Base-by-base conservation (phyloP, 176 grass and related monocot genomes). In the Paspalum notatum region DNA sequence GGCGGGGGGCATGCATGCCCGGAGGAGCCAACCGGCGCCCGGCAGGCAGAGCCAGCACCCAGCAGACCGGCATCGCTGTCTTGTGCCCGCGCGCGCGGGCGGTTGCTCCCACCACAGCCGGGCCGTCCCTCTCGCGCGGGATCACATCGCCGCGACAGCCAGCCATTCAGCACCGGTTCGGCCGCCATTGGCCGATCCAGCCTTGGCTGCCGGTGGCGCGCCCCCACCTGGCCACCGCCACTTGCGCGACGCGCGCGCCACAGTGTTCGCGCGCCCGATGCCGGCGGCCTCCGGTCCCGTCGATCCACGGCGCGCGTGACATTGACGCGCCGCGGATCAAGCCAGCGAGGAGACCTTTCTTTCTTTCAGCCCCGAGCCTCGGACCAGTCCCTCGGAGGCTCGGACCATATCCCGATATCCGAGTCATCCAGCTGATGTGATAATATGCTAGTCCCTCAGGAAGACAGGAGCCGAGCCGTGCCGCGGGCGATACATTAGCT, bases 221-320 rank as follows among this genome's bases (percentile, higher is more conserved):
- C 43, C 41, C 22, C 14, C 14, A 26, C 48, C 13, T 1, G 8
- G 9, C 57, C 74, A 62, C 74, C 74, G 9, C 57, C 74, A 62
- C 74, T 57, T 62, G 74, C 74, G 22, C 57, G 56, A n/a, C 57
- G 74, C 74, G 58, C 38, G 75, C 71, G 9, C 8, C 57, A 4
- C 12, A 22, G 16, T 42, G 62, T 41, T 41, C 55, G 74, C 73
- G 55, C 54, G 40, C 40, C 55, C 55, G 20, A n/a, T 61, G 73
- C n/a, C 41, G 26, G 25, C 49, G 70, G 26, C 22, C 17, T 10
- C 24, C 16, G 9, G n/a, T 32, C 32, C 32, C 4, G n/a, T n/a
- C 55, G 9, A 20, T 57, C n/a, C 9, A 5, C n/a, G 6, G 54
- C 9, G 68, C 27, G 50, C 52, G 73, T 16, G 21, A 76, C 41